Conservation (phyloP, 768 basidiomycete genomes). For the Lactarius pseudohatsudake region DNA sequence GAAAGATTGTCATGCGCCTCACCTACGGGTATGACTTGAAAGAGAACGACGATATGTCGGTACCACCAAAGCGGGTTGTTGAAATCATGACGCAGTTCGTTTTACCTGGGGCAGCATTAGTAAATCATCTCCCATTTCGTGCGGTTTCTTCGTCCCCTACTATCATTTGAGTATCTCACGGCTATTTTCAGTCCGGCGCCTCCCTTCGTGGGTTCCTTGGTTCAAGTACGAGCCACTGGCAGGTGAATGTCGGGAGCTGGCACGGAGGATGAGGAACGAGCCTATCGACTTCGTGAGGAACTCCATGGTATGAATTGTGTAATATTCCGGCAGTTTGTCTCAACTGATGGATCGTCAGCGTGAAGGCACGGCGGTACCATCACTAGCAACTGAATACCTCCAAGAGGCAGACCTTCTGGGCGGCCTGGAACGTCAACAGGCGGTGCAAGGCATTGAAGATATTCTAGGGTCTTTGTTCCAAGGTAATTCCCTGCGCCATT, state of each 20-base stretch:
- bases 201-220: constrained; percentile 7
- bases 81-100: not conserved
- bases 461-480: constrained; percentile 14
- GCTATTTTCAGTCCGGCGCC: not conserved
- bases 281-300: constrained; percentile 4
- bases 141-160: not conserved
- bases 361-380: not conserved
- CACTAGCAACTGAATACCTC: not conserved
- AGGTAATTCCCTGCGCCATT: not conserved
- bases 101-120: constrained; percentile 7
- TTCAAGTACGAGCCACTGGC: constrained; percentile 8
- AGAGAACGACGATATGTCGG: not conserved
- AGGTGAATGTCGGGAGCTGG: not conserved
- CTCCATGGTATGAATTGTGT: not conserved
- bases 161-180: not conserved
- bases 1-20: constrained; percentile 7
- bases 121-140: constrained; percentile 22
- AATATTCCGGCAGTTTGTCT: not conserved
- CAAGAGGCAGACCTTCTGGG: not conserved
- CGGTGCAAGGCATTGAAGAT: not conserved
- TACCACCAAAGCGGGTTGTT: not conserved
- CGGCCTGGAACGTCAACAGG: not conserved
- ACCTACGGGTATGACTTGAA: constrained; percentile 15
- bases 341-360: not conserved
- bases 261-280: not conserved